Base-by-base conservation (phyloP, 1,284 basidiomycete species). In the Thelephora terrestris region DNA sequence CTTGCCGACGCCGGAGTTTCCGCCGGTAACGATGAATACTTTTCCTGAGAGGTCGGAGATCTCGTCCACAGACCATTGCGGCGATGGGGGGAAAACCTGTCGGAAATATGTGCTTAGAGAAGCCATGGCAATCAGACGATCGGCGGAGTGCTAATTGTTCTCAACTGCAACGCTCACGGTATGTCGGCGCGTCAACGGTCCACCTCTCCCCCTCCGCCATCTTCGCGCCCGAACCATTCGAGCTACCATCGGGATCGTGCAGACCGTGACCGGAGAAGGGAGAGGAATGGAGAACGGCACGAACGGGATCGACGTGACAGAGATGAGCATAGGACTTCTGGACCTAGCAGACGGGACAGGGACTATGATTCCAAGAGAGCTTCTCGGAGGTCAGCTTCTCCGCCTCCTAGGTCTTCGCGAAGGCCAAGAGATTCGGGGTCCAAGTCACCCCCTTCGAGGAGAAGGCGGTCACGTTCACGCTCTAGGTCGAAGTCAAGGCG, bases 351-450 rank as follows among this genome's bases (percentile, higher is more conserved):
- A 36, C 29, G 27, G 45, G 10, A 40, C 39, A 29, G 34, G 44
- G 50, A 42, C 40, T 40, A 51, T 18, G 40, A 49, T 43, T 56
- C 60, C 24, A 55, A 55, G 47, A 64, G 61, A 29, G 58, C 55
- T 38, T 67, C 71, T 23, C 69, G 74, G 50, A 76, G 79, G 35
- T 82, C 81, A 39, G 75, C 73, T 2, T 83, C 80, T 4, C 80
- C 78, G 5, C 65, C 61, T 7, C 53, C 61, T 32, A 67, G 67
- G 23, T 59, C 64, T 16, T 68, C 70, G 25, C 39, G 39, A 12
- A 21, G 16, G n/a, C 39, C 39, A 23, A 23, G 21, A 12, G 25
- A 5, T 23, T 25, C 21, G 9, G 21, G 25, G 21, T 42, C 39
- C n/a, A 21, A n/a, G 20, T 42, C 39, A 23, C 39, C 39, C 39